These are phyloP conservation scores for Protomyces pachydermus DNA, from an alignment of 1,139 yeast genomes.

Conservation along the genomic window DNA sequence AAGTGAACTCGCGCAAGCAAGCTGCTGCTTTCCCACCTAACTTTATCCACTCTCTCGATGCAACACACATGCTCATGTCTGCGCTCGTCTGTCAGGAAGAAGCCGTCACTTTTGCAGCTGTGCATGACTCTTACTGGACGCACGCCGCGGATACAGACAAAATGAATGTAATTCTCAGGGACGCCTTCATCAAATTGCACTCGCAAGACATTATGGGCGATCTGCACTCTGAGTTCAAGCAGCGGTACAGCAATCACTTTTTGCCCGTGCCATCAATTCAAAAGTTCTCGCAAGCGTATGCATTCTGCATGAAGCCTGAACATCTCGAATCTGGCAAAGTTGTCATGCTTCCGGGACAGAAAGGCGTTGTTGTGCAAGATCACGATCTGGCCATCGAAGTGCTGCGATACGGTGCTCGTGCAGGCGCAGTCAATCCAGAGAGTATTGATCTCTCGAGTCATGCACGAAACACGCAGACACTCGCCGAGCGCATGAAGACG, in stretches of 20 bases:
- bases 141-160: conserved; percentile 78
- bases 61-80: conserved; percentile 91
- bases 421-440: not conserved
- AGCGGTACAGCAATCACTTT: conserved; percentile 64
- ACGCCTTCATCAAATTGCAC: conserved; percentile 75
- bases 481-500: not conserved
- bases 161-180: conserved; percentile 70
- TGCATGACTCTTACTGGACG: conserved; percentile 98
- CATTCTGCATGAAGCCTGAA: conserved; percentile 54
- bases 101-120: conserved; percentile 82
- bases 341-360: not conserved
- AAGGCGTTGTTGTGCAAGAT: conserved; percentile 8
- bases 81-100: conserved; percentile 70
- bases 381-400: conserved; percentile 8
- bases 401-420: conserved; percentile 2
- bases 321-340: conserved; percentile 48
- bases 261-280: conserved; percentile 57
- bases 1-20: conserved; percentile 85
- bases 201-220: conserved; percentile 63
- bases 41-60: conserved; percentile 90
- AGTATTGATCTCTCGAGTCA: not conserved
- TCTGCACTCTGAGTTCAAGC: conserved; percentile 71
- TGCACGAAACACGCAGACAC: not conserved
- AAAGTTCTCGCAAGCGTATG: conserved; percentile 49
- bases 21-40: conserved; percentile 94